Conservation (phyloP, 345 rosid genomes). For the Moricandia moricandioides region DNA sequence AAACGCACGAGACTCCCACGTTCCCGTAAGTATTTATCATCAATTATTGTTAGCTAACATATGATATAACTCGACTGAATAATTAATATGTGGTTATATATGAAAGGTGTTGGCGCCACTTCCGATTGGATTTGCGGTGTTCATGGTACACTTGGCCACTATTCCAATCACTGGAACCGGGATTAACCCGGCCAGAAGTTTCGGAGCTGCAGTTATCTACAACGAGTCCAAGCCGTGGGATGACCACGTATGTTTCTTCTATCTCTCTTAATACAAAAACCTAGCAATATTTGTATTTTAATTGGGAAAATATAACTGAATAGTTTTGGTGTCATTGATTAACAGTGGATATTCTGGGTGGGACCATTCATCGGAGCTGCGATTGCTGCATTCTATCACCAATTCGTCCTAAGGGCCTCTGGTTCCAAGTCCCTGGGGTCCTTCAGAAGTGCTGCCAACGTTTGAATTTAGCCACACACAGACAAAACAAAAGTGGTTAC, state of each 20-base stretch:
- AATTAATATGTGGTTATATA: too few species aligned
- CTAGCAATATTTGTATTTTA: background rate
- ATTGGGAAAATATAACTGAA: background rate
- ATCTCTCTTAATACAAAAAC: background rate
- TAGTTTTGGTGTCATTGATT: background rate
- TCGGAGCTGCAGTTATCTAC: slow-evolving; percentile 61
- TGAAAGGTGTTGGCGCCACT: slow-evolving; percentile 64
- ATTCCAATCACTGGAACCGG: slow-evolving; percentile 75
- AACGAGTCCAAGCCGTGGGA: slow-evolving; percentile 53
- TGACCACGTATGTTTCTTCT: slow-evolving; percentile 56
- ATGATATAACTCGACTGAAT: too few species aligned
- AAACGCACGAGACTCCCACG: slow-evolving; percentile 80
- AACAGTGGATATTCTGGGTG: slow-evolving; percentile 85
- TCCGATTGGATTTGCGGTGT: slow-evolving; percentile 67
- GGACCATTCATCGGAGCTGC: slow-evolving; percentile 88
- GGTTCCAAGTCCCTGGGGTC: slow-evolving; percentile 83
- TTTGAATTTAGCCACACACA: slow-evolving; percentile 26
- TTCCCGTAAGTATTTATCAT: slow-evolving; percentile 55
- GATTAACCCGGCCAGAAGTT: slow-evolving; percentile 68
- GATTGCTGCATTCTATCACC: slow-evolving; percentile 82
- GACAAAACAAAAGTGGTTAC: background rate
- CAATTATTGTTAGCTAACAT: background rate
- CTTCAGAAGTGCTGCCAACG: slow-evolving; percentile 68
- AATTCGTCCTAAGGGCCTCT: slow-evolving; percentile 66
- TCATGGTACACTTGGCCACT: slow-evolving; percentile 68